phyloP scores from a whole-genome alignment of 352 stramenopile genomes.

The Pythium coloratum region DNA sequence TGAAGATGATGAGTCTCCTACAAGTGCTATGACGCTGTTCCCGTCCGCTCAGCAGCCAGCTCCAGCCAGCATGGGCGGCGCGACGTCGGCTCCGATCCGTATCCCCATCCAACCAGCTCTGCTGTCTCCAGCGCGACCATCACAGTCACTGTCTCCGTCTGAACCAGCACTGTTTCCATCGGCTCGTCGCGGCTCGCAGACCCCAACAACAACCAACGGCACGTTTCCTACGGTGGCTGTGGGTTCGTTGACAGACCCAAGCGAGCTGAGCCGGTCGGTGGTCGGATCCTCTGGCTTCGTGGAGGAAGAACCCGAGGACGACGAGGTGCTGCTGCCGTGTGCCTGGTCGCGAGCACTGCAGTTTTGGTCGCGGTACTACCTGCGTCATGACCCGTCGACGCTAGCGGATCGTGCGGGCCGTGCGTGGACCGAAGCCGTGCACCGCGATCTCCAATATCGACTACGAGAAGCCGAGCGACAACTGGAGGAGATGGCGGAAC shows the following conservation, averaged over 20 bases:
- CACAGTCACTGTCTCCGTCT: background rate
- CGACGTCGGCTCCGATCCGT: background rate
- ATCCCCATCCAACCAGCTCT: background rate
- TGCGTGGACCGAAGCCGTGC: conserved; percentile 56
- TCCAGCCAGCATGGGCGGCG: background rate
- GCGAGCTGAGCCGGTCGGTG: background rate
- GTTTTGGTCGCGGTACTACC: conserved; percentile 82
- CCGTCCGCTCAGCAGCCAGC: background rate
- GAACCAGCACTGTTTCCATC: background rate
- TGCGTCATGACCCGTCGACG: conserved; percentile 70
- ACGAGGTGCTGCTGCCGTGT: conserved; percentile 72
- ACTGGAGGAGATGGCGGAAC: conserved; percentile 19
- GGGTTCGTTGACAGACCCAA: conserved; percentile 1
- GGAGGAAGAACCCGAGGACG: conserved; percentile 20
- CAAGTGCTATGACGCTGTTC: conserved; percentile 11
- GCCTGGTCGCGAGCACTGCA: conserved; percentile 64
- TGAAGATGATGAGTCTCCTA: conserved; percentile 7
- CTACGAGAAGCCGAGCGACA: conserved; percentile 40
- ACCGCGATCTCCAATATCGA: conserved; percentile 49
- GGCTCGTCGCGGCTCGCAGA: background rate
- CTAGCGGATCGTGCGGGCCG: conserved; percentile 58
- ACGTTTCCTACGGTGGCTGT: background rate
- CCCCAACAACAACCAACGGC: background rate
- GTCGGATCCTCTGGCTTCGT: background rate
- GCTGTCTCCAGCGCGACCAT: background rate